phyloP scores from a whole-genome alignment of 164 flowering plant species.

The Santalum album region DNA sequence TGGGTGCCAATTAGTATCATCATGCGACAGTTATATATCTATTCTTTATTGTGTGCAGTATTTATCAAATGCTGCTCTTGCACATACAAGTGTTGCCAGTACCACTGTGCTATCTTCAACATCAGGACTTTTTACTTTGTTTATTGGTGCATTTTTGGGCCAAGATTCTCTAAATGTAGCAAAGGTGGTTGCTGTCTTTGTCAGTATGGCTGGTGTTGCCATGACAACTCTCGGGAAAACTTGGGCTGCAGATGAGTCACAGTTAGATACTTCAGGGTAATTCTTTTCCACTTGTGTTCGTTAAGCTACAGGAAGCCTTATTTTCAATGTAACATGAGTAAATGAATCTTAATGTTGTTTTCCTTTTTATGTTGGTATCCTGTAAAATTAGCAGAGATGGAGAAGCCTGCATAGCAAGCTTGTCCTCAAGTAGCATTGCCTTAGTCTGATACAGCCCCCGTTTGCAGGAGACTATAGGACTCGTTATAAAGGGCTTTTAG shows the following conservation, averaged over 20 bases:
- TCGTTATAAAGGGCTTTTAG: no score
- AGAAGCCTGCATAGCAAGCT: background rate
- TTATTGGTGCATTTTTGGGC: slow-evolving; percentile 76
- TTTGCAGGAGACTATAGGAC: no score
- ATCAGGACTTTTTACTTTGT: slow-evolving; percentile 95
- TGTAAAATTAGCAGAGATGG: background rate
- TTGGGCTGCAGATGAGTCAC: slow-evolving; percentile 89
- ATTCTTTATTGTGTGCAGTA: slow-evolving; percentile 40
- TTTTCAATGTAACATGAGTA: background rate
- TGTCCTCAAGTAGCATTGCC: background rate
- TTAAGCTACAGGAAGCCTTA: no score
- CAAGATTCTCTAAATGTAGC: slow-evolving; percentile 78
- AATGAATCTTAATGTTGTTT: background rate
- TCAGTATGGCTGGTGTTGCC: slow-evolving; percentile 92
- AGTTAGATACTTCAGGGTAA: slow-evolving; percentile 48
- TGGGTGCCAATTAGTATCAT: background rate
- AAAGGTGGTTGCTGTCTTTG: slow-evolving; percentile 86
- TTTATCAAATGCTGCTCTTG: slow-evolving; percentile 94
- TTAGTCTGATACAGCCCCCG: no score
- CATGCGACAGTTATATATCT: background rate
- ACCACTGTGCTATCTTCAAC: slow-evolving; percentile 95
- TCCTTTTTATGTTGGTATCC: background rate
- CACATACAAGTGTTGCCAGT: slow-evolving; percentile 96
- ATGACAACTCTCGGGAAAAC: slow-evolving; percentile 99
- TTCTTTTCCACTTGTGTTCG: slow-evolving; percentile 5